phyloP scores from a whole-genome alignment of 1,284 basidiomycete species.

The Leccinum pachyderme region DNA sequence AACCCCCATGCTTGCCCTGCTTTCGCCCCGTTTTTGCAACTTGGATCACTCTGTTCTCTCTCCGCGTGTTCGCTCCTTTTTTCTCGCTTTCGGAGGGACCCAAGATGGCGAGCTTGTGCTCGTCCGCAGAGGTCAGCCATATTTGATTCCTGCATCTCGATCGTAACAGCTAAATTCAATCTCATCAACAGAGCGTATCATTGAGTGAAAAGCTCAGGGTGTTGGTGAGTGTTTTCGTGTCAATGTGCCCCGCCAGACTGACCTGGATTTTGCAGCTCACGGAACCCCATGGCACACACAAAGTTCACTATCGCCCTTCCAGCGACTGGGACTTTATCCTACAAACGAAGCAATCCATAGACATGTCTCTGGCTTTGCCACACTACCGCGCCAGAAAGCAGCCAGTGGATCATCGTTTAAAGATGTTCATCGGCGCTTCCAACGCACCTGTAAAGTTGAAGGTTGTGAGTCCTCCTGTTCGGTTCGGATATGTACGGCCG shows the following conservation, averaged over 20 bases:
- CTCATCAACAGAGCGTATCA: constrained; percentile 22
- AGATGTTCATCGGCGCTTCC: constrained; percentile 59
- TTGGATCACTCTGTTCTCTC: constrained; percentile 1
- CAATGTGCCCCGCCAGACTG: not conserved
- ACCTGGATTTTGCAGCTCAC: constrained; percentile 9
- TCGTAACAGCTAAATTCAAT: constrained; percentile 6
- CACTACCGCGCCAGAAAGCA: constrained; percentile 74
- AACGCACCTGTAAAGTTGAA: constrained; percentile 59
- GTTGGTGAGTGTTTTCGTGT: constrained; percentile 13
- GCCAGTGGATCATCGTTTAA: constrained; percentile 64
- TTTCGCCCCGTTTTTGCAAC: constrained; percentile 4
- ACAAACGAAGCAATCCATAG: constrained; percentile 51
- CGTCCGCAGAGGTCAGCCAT: constrained; percentile 29
- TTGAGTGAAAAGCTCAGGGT: constrained; percentile 17
- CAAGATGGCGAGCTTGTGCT: constrained; percentile 27
- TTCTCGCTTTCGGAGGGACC: not conserved
- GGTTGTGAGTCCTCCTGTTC: constrained; percentile 51
- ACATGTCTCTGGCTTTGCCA: constrained; percentile 65
- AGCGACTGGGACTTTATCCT: constrained; percentile 64
- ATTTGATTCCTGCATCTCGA: not conserved
- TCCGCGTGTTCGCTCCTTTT: not conserved
- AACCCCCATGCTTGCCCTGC: constrained; percentile 13
- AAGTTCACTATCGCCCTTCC: constrained; percentile 53
- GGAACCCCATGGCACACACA: constrained; percentile 43
- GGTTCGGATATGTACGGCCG: not conserved